Evolutionary conservation across 257 asterid species (phyloP).

Genomic region (Lycium barbarum): DNA sequence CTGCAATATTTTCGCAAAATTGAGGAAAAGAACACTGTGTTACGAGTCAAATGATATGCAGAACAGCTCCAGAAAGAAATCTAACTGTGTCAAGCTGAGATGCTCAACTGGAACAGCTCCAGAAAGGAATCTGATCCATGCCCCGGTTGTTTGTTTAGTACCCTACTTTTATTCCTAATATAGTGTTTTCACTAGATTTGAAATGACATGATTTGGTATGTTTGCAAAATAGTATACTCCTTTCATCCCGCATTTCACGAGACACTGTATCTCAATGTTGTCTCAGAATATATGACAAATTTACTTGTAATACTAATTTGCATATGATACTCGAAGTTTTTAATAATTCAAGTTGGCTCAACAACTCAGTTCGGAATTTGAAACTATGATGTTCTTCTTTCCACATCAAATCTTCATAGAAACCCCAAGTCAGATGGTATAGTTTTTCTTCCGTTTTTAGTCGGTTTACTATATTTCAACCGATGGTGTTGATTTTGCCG

Average conservation of each 20-base stretch:
- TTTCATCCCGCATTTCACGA: neutral
- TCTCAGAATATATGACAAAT: neutral
- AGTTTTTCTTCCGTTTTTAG: neutral
- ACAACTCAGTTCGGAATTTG: neutral
- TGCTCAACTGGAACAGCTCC: slow-evolving; percentile 20
- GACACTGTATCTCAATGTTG: neutral
- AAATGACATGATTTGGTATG: neutral
- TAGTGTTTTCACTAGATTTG: neutral
- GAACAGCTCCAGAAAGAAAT: neutral
- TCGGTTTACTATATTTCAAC: neutral
- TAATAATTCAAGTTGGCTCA: neutral
- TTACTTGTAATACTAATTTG: neutral
- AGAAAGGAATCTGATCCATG: neutral
- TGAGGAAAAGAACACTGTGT: slow-evolving; percentile 3
- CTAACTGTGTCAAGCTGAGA: slow-evolving; percentile 11
- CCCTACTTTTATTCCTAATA: no score
- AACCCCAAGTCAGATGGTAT: neutral
- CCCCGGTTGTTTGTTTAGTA: neutral
- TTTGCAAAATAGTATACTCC: neutral
- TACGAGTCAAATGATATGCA: neutral
- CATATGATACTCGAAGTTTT: neutral
- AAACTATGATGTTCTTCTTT: slow-evolving; percentile 10
- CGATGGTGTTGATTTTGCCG: neutral
- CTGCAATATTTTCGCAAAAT: neutral
- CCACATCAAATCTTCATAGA: slow-evolving; percentile 8